phyloP scores from a whole-genome alignment of 1,284 basidiomycete genomes.

The Neolentinus lepideus region DNA sequence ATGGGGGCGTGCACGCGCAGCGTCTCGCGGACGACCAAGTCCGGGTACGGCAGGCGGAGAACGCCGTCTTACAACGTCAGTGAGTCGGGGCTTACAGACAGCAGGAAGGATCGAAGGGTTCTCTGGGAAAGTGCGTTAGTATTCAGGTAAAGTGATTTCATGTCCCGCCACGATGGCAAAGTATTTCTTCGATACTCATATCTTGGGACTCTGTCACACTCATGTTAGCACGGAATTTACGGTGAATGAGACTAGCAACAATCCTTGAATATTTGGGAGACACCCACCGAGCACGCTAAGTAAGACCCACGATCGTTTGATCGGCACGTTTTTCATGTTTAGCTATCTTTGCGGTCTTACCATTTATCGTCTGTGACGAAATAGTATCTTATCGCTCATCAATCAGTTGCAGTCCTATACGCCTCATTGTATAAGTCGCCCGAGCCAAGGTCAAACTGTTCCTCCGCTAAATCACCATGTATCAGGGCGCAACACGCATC shows the following conservation, averaged over 20 bases:
- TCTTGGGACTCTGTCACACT: slow-evolving; percentile 39
- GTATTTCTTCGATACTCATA: slow-evolving; percentile 59
- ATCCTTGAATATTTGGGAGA: background rate
- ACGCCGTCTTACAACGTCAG: slow-evolving; percentile 18
- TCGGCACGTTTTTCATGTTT: background rate
- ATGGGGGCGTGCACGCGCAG: slow-evolving; percentile 63
- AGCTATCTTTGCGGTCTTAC: too few relatives aligned
- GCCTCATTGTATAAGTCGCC: slow-evolving; percentile 40
- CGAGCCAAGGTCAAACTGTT: slow-evolving; percentile 34
- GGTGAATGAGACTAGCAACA: background rate
- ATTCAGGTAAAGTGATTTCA: slow-evolving; percentile 53
- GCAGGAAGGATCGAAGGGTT: slow-evolving; percentile 5
- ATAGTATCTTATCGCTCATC: slow-evolving; percentile 32
- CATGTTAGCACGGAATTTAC: slow-evolving; percentile 53
- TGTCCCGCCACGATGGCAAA: slow-evolving; percentile 65
- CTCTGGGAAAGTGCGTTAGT: slow-evolving; percentile 6
- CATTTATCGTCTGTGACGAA: slow-evolving; percentile 22
- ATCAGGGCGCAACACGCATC: slow-evolving; percentile 4
- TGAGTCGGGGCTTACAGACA: slow-evolving; percentile 13
- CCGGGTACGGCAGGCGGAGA: slow-evolving; percentile 44
- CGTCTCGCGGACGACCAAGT: slow-evolving; percentile 57
- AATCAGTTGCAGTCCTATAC: slow-evolving; percentile 52
- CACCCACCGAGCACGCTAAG: slow-evolving; percentile 48
- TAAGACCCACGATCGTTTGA: slow-evolving; percentile 19
- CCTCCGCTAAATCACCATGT: slow-evolving; percentile 21